Evolutionary conservation across 495 filamentous ascomycete species (phyloP).

Genomic region (Cladorrhinum samala): DNA sequence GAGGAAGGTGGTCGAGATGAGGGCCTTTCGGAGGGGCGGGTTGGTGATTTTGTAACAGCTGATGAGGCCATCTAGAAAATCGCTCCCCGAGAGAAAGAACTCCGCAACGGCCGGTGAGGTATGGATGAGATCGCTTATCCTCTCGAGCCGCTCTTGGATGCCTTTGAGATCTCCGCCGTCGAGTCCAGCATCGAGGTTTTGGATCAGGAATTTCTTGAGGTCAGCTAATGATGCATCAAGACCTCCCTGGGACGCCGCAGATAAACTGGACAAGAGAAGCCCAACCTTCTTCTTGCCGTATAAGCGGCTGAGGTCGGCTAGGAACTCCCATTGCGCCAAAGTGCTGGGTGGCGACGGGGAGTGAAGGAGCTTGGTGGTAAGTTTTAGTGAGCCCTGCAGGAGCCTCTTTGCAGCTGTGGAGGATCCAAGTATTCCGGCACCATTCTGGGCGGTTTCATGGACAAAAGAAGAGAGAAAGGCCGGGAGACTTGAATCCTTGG

Average conservation of each 20-base stretch:
- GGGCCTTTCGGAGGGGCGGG: constrained; percentile 49
- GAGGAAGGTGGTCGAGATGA: constrained; percentile 67
- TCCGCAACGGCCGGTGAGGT: constrained; percentile 45
- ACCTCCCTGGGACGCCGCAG: constrained; percentile 25
- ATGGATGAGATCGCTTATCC: constrained; percentile 47
- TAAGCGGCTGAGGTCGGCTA: constrained; percentile 49
- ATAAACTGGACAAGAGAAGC: constrained; percentile 24
- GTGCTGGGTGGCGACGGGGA: constrained; percentile 34
- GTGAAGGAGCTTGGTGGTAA: constrained; percentile 47
- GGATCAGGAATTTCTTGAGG: constrained; percentile 40
- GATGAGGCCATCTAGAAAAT: constrained; percentile 72
- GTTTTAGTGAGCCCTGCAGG: constrained; percentile 55
- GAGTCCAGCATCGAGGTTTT: constrained; percentile 45
- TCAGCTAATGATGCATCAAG: constrained; percentile 30
- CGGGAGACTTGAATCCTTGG: constrained; percentile 49
- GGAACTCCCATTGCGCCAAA: constrained; percentile 51
- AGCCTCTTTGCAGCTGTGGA: constrained; percentile 47
- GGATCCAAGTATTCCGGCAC: constrained; percentile 35
- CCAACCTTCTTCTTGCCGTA: constrained; percentile 47
- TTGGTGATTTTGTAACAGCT: constrained; percentile 58
- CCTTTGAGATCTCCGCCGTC: constrained; percentile 40
- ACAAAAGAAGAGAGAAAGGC: constrained; percentile 60
- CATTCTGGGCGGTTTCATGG: constrained; percentile 40
- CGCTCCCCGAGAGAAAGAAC: constrained; percentile 75
- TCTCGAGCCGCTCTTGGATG: constrained; percentile 40